phyloP scores from a whole-genome alignment of 2,329 filamentous ascomycete genomes.

The Pseudocercospora ulei region DNA sequence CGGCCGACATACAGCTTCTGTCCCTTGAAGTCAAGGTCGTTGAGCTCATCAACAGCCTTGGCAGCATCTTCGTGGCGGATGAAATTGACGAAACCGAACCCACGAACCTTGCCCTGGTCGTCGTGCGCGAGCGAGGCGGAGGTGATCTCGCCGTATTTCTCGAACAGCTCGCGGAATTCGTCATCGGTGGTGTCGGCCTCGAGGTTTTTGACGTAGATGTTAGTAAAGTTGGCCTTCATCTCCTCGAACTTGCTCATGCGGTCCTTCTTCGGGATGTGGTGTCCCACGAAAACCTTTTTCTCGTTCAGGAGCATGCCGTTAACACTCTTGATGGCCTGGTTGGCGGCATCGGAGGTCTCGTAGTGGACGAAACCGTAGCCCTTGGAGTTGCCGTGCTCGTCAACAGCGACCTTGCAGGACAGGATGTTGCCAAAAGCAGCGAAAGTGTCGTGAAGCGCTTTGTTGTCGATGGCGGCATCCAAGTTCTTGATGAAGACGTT shows the following conservation, averaged over 20 bases:
- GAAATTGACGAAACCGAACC: constrained; percentile 94
- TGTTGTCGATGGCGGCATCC: constrained; percentile 98
- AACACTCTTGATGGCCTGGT: constrained; percentile 96
- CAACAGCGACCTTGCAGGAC: constrained; percentile 98
- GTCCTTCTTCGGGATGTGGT: constrained; percentile 99
- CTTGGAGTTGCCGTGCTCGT: constrained; percentile 93
- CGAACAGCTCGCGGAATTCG: constrained; percentile 87
- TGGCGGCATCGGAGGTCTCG: constrained; percentile 95
- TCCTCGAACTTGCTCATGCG: constrained; percentile 99
- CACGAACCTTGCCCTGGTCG: constrained; percentile 88
- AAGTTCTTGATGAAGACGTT: constrained; percentile 99
- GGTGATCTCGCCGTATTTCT: constrained; percentile 86
- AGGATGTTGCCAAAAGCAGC: constrained; percentile 98
- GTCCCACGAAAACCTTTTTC: constrained; percentile 99
- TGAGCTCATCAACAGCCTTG: constrained; percentile 81
- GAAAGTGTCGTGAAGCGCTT: constrained; percentile 98
- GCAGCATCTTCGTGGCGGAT: constrained; percentile 78
- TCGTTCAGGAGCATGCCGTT: constrained; percentile 99
- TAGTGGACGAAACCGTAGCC: constrained; percentile 99
- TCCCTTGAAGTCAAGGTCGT: constrained; percentile 82
- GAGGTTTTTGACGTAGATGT: constrained; percentile 99
- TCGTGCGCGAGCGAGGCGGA: constrained; percentile 91
- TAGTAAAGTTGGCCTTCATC: constrained; percentile 99
- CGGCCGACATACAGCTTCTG: constrained; percentile 97
- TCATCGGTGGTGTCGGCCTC: constrained; percentile 75